Percentiles rank a stretch among this genome's conserved stretches.
These are phyloP conservation scores for Leishmania gerbilli DNA, from an alignment of 208 protist species.

Conservation along the genomic window DNA sequence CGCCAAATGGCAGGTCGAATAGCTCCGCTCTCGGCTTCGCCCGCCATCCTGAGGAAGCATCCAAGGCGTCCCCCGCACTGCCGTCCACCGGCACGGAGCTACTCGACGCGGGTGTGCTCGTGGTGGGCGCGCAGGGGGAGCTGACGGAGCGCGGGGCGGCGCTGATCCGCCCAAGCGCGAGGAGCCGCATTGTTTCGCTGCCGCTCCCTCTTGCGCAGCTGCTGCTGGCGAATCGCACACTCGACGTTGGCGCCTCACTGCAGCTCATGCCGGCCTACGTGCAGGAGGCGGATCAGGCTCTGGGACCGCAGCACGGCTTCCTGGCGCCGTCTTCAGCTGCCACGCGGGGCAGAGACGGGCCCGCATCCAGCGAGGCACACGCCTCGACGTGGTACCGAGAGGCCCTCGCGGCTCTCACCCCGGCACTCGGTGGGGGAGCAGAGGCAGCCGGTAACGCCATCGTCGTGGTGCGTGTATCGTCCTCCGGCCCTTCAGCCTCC, in stretches of 20 bases:
- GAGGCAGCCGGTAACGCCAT: constrained; percentile 34
- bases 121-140: constrained; percentile 42
- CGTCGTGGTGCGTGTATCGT: constrained; percentile 20
- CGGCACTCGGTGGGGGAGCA: background rate
- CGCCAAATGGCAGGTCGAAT: background rate
- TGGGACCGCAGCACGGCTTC: constrained; percentile 9
- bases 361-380: background rate
- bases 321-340: background rate
- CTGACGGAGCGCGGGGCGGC: constrained; percentile 68
- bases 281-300: constrained; percentile 19
- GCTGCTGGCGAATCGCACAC: constrained; percentile 44
- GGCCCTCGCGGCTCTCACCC: constrained; percentile 17
- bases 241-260: constrained; percentile 41
- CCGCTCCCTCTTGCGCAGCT: constrained; percentile 60
- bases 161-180: constrained; percentile 36
- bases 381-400: constrained; percentile 19
- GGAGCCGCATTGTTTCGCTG: constrained; percentile 41
- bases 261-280: constrained; percentile 24
- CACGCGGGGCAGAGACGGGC: background rate
- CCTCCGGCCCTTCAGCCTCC: background rate
- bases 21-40: background rate
- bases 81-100: constrained; percentile 17
- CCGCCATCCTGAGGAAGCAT: constrained; percentile 6
- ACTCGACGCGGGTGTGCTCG: constrained; percentile 51
- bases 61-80: background rate